Percentiles rank a stretch among this genome's conserved stretches.
phyloP scores from a whole-genome alignment of 345 rosid genomes.

The Camelina neglecta region DNA sequence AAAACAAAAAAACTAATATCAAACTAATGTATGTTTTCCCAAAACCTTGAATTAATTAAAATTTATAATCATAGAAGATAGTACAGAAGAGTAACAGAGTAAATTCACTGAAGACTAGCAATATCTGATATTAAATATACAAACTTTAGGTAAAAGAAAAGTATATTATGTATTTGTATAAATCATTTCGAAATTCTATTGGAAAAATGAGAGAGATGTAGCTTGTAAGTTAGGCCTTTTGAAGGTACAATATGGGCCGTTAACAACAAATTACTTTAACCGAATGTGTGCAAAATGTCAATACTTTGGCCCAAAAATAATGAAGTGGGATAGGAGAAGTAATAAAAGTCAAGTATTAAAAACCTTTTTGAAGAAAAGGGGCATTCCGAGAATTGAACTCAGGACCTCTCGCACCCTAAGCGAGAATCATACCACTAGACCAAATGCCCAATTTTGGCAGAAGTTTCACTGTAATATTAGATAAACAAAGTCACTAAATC shows the following conservation, averaged over 20 bases:
- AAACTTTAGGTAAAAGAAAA: too few relatives aligned
- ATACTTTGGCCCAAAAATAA: conserved; percentile 27
- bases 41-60: too few relatives aligned
- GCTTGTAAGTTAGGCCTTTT: not conserved
- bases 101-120: too few relatives aligned
- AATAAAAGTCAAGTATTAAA: not conserved
- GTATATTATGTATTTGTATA: too few relatives aligned
- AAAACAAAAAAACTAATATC: too few relatives aligned
- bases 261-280: not conserved
- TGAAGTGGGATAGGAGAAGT: not conserved
- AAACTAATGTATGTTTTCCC: too few relatives aligned
- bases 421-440: conserved; percentile 53
- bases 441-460: not conserved
- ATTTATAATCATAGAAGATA: too few relatives aligned
- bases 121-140: too few relatives aligned
- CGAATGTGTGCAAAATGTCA: not conserved
- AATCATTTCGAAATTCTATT: too few relatives aligned
- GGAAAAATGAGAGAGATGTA: not conserved
- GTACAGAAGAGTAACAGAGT: too few relatives aligned
- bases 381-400: conserved; percentile 65
- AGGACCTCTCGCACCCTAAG: conserved; percentile 87
- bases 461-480: fast-evolving
- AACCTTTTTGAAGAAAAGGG: not conserved
- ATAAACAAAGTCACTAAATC: not conserved
- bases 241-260: conserved; percentile 15